Evolutionary conservation across 495 filamentous ascomycete species (phyloP).

Genomic region (Daldinia vernicosa): DNA sequence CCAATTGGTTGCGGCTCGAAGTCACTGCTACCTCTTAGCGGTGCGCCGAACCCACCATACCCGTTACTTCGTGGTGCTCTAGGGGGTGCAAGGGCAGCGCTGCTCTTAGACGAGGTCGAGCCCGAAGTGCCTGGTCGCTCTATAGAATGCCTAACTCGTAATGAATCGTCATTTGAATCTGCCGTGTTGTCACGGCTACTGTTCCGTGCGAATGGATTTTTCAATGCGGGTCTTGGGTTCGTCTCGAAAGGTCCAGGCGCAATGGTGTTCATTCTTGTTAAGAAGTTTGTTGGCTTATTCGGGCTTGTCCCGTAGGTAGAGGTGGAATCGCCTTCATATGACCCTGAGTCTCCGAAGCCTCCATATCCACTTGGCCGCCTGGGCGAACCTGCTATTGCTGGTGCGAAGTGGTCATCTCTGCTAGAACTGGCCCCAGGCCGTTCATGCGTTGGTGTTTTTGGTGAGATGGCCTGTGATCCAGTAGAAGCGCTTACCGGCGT

Average conservation of each 20-base stretch:
- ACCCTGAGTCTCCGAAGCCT: conserved; percentile 59
- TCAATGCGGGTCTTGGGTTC: conserved; percentile 40
- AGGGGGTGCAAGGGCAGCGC: conserved; percentile 48
- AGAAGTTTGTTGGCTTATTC: conserved; percentile 57
- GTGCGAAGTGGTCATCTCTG: conserved; percentile 52
- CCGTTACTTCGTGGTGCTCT: conserved; percentile 57
- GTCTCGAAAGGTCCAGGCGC: conserved; percentile 72
- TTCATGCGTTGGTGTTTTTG: conserved; percentile 56
- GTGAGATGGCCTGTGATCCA: conserved; percentile 66
- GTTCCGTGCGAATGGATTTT: conserved; percentile 38
- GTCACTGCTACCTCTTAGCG: conserved; percentile 44
- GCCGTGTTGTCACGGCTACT: conserved; percentile 32
- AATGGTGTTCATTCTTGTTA: conserved; percentile 71
- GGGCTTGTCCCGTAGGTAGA: conserved; percentile 47
- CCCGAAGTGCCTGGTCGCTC: conserved; percentile 52
- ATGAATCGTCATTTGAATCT: conserved; percentile 40
- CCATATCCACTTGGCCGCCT: conserved; percentile 53
- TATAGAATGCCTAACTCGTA: conserved; percentile 42
- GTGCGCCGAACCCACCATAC: conserved; percentile 60
- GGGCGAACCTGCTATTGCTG: conserved; percentile 49
- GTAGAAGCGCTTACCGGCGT: conserved; percentile 69
- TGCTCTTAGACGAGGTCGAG: conserved; percentile 54
- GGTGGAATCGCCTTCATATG: conserved; percentile 54
- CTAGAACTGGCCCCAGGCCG: conserved; percentile 47
- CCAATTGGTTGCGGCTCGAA: conserved; percentile 49